Evolutionary conservation across 345 rosid species (phyloP), one percentile per base, ranked within the genome.

Genomic region (Eucalyptus camaldulensis): DNA sequence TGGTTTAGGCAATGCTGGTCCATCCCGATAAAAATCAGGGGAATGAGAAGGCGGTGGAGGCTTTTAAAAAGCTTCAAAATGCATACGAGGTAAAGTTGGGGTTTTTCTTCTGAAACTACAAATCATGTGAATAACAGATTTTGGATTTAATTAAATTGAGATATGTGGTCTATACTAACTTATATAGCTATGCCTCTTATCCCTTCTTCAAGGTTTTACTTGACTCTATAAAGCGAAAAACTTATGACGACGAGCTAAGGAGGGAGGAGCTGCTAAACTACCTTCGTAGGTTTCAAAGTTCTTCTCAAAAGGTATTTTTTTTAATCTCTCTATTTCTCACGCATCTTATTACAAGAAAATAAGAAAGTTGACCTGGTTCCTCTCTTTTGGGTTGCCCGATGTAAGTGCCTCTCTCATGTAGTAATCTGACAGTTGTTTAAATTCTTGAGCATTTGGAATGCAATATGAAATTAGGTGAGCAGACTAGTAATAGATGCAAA

Each of bases 11-110:
- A 60, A 98, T 97, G 98, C 90, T 96, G 91, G 99, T 98, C 89
- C 99, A 98, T 95, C 99, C 99, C 25, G 99, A 98, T 90, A 96
- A 98, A 94, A 98, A 98, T 87, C 97, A 95, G 97, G 99, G 99
- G 65, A 96, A 98, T 91, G 99, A 97, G 92, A 98, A 95, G 93
- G 99, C 99, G 87, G 99, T 95, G 88, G 99, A 98, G 93, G 99
- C 99, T 62, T 98, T 98, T 92, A 98, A 98, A 93, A 98, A 95
- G 88, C 99, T 97, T 94, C 99, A 98, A 89, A 98, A 97, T 93
- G 99, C 99, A 13, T 98, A 98, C 76, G 99, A 98, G 97, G 99
- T 97, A 92, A 81, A 65, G 83, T 44, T 58, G 33, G 90, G 33
- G 90, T 72, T 88, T 86, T 56, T 89, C 56, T 58, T 45, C 43